Percentiles rank a stretch among this genome's conserved stretches.
Conservation (phyloP, 257 asterid genomes). For the Jacaranda mimosifolia region DNA sequence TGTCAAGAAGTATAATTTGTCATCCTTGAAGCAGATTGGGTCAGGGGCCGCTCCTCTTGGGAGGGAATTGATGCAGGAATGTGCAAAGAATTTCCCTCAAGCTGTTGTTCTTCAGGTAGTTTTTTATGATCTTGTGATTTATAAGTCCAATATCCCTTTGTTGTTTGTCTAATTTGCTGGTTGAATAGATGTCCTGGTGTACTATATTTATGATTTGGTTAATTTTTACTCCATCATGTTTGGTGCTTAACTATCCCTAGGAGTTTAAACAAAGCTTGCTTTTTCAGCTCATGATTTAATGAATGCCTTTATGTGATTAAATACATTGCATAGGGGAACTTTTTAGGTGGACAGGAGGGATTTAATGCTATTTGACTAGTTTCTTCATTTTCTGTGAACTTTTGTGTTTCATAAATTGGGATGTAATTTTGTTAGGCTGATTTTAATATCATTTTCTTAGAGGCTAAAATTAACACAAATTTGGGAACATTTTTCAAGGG, state of each 20-base stretch:
- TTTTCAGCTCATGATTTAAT: not conserved
- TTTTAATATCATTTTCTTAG: too few species aligned
- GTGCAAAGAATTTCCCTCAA: conserved; percentile 86
- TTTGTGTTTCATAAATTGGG: too few species aligned
- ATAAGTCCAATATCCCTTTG: not conserved
- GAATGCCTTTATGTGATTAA: conserved; percentile 4
- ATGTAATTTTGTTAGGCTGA: too few species aligned
- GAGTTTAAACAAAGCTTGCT: not conserved
- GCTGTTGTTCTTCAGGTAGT: conserved; percentile 77
- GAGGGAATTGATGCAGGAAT: conserved; percentile 85
- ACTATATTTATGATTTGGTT: too few species aligned
- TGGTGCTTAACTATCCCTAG: not conserved
- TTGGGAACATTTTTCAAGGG: too few species aligned
- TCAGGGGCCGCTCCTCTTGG: conserved; percentile 98
- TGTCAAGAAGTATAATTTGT: conserved; percentile 66
- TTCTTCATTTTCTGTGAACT: too few species aligned
- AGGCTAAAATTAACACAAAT: too few species aligned
- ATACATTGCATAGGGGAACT: not conserved
- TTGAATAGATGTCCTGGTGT: too few species aligned
- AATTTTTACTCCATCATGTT: not conserved
- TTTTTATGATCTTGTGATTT: not conserved
- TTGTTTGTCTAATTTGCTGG: not conserved
- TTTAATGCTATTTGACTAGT: not conserved
- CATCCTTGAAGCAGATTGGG: conserved; percentile 76
- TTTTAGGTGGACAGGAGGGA: not conserved